Percentiles rank a stretch among this genome's conserved stretches.
Conservation (phyloP, 2,329 filamentous ascomycete species). For the Phaeosphaeriaceae sp. region DNA sequence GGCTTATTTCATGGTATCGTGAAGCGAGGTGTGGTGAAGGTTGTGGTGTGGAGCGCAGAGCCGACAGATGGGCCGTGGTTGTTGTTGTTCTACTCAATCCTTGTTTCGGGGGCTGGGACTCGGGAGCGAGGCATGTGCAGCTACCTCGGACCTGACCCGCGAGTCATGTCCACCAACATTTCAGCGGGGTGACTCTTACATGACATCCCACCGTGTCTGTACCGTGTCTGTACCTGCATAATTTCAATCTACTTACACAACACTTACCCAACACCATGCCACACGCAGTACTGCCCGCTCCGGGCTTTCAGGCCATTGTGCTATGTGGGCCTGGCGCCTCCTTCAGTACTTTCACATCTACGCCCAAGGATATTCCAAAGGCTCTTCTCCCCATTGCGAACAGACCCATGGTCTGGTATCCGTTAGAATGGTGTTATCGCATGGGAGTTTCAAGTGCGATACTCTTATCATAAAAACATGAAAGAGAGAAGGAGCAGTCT, state of each 20-base stretch:
- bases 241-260: background rate
- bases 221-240: conserved; percentile 14
- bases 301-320: conserved; percentile 82
- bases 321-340: conserved; percentile 83
- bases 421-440: conserved; percentile 82
- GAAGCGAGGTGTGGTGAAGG: too few species aligned
- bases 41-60: conserved; percentile 1
- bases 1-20: conserved; percentile 18
- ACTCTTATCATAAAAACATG: too few species aligned
- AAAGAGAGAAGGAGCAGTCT: background rate
- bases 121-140: conserved; percentile 6
- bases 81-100: conserved; percentile 15
- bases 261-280: conserved; percentile 64
- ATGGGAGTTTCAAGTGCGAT: conserved; percentile 73
- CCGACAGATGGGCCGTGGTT: conserved; percentile 5
- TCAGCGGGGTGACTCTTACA: conserved; percentile 28
- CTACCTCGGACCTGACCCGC: conserved; percentile 5
- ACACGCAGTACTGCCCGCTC: conserved; percentile 75
- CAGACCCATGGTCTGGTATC: conserved; percentile 88
- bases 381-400: conserved; percentile 83
- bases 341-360: conserved; percentile 81
- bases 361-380: conserved; percentile 80
- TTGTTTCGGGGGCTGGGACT: conserved; percentile 14
- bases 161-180: conserved; percentile 22
- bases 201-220: conserved; percentile 15